phyloP scores from a whole-genome alignment of 495 filamentous ascomycete genomes.

The Aspergillus haitiensis region DNA sequence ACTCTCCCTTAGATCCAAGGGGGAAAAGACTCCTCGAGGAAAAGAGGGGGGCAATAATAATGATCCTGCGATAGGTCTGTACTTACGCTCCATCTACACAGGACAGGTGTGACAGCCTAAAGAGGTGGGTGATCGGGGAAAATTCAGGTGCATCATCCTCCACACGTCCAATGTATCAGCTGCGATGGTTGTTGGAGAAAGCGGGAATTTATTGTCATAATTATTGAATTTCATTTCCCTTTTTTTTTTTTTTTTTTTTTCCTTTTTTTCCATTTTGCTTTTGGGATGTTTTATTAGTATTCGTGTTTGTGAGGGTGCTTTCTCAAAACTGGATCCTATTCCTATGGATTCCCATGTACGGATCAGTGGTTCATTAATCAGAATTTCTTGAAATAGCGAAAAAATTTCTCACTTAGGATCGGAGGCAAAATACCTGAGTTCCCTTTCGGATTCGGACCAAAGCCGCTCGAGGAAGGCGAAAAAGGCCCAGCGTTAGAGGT shows the following conservation, averaged over 20 bases:
- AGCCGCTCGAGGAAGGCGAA: background rate
- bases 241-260: no score
- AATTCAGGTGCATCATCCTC: background rate
- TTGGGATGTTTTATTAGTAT: no score
- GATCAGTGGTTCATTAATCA: slow-evolving; percentile 3
- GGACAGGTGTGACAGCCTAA: slow-evolving; percentile 3
- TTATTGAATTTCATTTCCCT: no score
- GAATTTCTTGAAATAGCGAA: background rate
- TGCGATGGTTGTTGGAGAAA: background rate
- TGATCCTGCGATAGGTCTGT: background rate
- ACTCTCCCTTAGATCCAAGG: background rate
- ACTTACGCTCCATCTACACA: background rate
- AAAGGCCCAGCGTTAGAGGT: slow-evolving; percentile 5
- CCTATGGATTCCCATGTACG: background rate
- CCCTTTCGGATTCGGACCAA: no score
- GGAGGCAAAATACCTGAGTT: background rate
- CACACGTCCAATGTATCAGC: slow-evolving; percentile 1
- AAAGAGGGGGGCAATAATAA: background rate
- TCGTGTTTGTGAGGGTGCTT: background rate
- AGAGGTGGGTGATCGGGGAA: slow-evolving; percentile 4
- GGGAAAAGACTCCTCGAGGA: slow-evolving; percentile 5
- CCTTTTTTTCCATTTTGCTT: background rate
- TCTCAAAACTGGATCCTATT: background rate
- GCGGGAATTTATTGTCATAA: background rate
- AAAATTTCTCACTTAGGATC: background rate